These are phyloP conservation scores for Pseudocercospora eumusae DNA, from an alignment of 2,329 filamentous ascomycete genomes.

Conservation along the genomic window DNA sequence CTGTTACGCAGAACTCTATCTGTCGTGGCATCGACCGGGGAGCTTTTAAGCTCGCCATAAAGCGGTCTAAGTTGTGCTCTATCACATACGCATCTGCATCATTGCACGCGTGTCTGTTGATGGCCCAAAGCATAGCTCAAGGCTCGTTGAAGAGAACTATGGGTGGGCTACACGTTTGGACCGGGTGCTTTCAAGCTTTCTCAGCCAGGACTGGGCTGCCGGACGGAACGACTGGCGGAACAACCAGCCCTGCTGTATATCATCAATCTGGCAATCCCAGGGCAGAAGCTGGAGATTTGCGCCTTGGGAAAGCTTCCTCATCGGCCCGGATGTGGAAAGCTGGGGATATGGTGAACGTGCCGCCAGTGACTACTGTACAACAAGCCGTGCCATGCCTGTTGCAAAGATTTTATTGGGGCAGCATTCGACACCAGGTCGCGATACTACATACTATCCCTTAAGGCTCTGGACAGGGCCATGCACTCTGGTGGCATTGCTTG, in stretches of 20 bases:
- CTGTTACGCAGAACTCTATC: neutral
- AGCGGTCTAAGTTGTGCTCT: neutral
- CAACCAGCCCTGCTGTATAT: neutral
- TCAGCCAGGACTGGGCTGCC: neutral
- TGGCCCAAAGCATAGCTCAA: neutral
- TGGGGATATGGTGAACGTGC: neutral
- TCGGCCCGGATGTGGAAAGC: neutral
- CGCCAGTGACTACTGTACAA: neutral
- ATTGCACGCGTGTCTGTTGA: neutral
- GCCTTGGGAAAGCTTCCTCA: neutral
- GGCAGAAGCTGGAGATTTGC: neutral
- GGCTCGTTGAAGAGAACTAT: neutral
- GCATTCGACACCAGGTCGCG: neutral
- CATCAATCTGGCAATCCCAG: neutral
- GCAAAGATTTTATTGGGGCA: neutral
- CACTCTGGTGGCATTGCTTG: neutral
- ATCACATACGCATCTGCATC: neutral
- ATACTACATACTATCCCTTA: neutral
- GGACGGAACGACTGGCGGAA: neutral
- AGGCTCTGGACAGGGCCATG: neutral
- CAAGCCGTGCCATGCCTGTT: slow-evolving; percentile 5
- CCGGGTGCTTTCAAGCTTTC: neutral
- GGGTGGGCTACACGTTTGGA: neutral
- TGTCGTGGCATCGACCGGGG: neutral
- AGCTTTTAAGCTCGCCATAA: neutral